Evolutionary conservation across 2,329 filamentous ascomycete genomes (phyloP), one percentile per base, ranked within the genome.

Genomic region (Neofusicoccum sp.): DNA sequence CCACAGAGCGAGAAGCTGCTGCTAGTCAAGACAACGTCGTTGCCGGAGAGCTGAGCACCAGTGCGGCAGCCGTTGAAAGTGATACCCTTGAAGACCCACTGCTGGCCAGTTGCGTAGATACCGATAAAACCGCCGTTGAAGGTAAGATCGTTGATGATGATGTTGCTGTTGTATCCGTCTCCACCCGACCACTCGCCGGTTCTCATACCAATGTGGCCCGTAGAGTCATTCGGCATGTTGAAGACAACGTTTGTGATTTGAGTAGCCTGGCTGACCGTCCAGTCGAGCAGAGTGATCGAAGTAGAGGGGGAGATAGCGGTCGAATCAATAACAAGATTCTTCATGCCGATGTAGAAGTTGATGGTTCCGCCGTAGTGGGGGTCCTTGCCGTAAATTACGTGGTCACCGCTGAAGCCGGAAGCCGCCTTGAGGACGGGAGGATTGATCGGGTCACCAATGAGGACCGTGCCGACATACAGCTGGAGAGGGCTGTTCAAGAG

Each of bases 161-260:
- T 47, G 72, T 73, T 33, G 69, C 73, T n/a, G 67, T 67, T 63
- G 24, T 57, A 60, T 1, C 58, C 57, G 2, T 70, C 58, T 12
- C 60, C 65, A 1, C 65, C 64, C 3, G 33, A 68, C 2, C 70
- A 72, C 28, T 72, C 73, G 8, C 73, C 72, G 36, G 75, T 67
- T 28, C 71, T 72, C 61, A 78, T 63, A 1, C 75, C 76, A 4
- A 70, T 66, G 49, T 78, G 75, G 11, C 68, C 67, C n/a, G 69
- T 71, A 30, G 61, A 64, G 26, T 63, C 12, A 12, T 41, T 64
- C 1, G 74, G 69, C 75, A 78, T 76, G 34, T 65, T 65, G 60
- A 78, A 68, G 31, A 65, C 61, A 8, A 69, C 67, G 24, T 69
- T 69, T 41, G 68, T 61, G 34, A 72, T 56, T 31, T 66, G 65